Percentiles rank a stretch among this genome's conserved stretches.
Conservation (phyloP, 768 basidiomycete genomes). For the Termitomyces sp. region DNA sequence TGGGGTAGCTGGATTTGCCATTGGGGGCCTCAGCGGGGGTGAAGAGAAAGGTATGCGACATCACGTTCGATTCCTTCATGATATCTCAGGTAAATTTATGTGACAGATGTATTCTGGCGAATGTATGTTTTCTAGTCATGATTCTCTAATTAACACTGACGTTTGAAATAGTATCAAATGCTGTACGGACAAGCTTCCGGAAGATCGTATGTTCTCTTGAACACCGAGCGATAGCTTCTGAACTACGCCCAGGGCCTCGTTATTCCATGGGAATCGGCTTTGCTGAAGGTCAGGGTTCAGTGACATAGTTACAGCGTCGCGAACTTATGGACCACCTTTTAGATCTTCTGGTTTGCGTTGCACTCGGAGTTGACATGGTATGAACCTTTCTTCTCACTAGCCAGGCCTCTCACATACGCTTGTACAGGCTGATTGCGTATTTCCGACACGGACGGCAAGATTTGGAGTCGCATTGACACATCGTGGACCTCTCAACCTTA, state of each 20-base stretch:
- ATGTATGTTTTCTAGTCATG: constrained; percentile 47
- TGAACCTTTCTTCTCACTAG: constrained; percentile 6
- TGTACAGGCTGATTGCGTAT: constrained; percentile 84
- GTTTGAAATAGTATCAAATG: constrained; percentile 60
- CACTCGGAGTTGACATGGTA: constrained; percentile 92
- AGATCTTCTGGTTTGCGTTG: constrained; percentile 90
- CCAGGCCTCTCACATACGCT: not conserved
- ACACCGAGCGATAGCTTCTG: constrained; percentile 5
- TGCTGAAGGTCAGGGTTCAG: constrained; percentile 65
- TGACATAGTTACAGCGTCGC: not conserved
- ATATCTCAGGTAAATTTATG: not conserved
- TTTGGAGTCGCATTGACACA: constrained; percentile 89
- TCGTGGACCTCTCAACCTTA: constrained; percentile 78
- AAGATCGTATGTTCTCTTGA: constrained; percentile 55
- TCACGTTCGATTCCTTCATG: not conserved
- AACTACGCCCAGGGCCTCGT: constrained; percentile 58
- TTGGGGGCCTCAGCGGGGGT: constrained; percentile 87
- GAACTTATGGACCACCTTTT: not conserved
- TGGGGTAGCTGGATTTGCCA: constrained; percentile 84
- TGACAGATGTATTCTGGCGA: constrained; percentile 76
- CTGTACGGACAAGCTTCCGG: constrained; percentile 75
- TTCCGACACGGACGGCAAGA: constrained; percentile 87
- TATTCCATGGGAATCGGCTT: constrained; percentile 94
- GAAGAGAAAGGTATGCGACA: constrained; percentile 75
- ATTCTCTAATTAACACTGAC: not conserved